These are phyloP conservation scores for Gossypium thurberi DNA, from an alignment of 345 rosid genomes.

Conservation along the genomic window DNA sequence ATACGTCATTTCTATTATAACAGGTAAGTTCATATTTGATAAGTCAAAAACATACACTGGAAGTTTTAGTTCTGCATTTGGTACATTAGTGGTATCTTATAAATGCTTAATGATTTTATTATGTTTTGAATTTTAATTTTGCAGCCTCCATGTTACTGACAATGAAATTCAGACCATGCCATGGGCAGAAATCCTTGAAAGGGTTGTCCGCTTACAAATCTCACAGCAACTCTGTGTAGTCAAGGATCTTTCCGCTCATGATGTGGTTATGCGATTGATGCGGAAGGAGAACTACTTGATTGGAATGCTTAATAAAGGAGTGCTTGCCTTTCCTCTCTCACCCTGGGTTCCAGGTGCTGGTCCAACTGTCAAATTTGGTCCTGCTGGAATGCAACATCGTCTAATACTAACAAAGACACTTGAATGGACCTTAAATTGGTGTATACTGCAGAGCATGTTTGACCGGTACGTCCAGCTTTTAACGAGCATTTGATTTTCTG, in stretches of 20 bases:
- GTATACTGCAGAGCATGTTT: slow-evolving; percentile 98
- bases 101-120: slow-evolving; percentile 5
- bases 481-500: slow-evolving; percentile 5
- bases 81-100: background rate
- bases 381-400: slow-evolving; percentile 47
- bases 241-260: slow-evolving; percentile 97
- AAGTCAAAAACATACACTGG: background rate
- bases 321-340: slow-evolving; percentile 81
- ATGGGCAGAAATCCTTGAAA: slow-evolving; percentile 88
- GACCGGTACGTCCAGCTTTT: slow-evolving; percentile 54
- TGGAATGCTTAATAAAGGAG: slow-evolving; percentile 95
- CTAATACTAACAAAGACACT: slow-evolving; percentile 84
- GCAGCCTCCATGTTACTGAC: slow-evolving; percentile 90
- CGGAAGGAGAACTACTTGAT: slow-evolving; percentile 97
- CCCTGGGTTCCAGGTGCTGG: slow-evolving; percentile 95
- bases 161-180: slow-evolving; percentile 88
- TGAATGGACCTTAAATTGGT: slow-evolving; percentile 98
- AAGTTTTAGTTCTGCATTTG: slow-evolving; percentile 9
- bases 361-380: slow-evolving; percentile 53
- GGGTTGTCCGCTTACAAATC: slow-evolving; percentile 77
- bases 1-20: slow-evolving; percentile 76
- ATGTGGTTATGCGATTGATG: slow-evolving; percentile 90
- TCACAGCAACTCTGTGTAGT: slow-evolving; percentile 82
- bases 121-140: slow-evolving; percentile 18
- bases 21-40: slow-evolving; percentile 40